Conservation (phyloP, 2,329 filamentous ascomycete species). For the Trichoderma arundinaceum region DNA sequence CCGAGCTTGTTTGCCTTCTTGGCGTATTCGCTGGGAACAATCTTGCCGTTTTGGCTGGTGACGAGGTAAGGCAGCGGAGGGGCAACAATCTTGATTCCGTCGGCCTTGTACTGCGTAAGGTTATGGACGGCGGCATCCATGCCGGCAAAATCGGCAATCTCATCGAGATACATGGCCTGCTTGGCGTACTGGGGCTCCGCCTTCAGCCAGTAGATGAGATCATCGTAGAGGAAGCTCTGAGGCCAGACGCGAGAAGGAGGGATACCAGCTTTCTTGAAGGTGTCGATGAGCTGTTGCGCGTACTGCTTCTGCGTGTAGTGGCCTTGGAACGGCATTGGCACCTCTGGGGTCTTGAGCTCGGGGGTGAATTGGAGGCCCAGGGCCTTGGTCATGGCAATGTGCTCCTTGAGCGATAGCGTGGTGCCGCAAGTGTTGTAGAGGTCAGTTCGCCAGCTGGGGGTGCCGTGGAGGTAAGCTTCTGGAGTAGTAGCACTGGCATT, state of each 20-base stretch:
- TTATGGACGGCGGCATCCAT: constrained; percentile 61
- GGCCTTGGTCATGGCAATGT: constrained; percentile 63
- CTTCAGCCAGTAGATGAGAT: constrained; percentile 70
- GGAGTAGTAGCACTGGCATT: constrained; percentile 64
- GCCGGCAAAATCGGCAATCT: constrained; percentile 60
- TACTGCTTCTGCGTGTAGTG: constrained; percentile 69
- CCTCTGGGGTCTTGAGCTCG: constrained; percentile 70
- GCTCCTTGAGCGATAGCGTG: constrained; percentile 65
- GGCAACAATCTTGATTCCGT: constrained; percentile 66
- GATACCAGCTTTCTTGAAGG: constrained; percentile 61
- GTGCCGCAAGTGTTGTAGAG: constrained; percentile 69
- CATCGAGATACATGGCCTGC: constrained; percentile 70
- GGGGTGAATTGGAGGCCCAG: constrained; percentile 68
- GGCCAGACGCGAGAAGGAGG: constrained; percentile 60
- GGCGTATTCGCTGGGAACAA: constrained; percentile 69
- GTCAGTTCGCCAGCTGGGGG: constrained; percentile 67
- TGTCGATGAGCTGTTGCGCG: constrained; percentile 68
- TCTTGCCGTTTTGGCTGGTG: constrained; percentile 55
- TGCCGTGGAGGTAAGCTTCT: constrained; percentile 62
- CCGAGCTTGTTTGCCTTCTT: constrained; percentile 63
- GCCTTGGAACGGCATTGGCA: constrained; percentile 71
- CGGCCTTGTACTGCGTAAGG: constrained; percentile 59
- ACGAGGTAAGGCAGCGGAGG: constrained; percentile 69
- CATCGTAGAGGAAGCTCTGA: constrained; percentile 69
- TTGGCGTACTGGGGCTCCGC: constrained; percentile 64